A percentile compares a stretch with the other conserved stretches of the same genome.
Conservation (phyloP, 1,284 basidiomycete species). For the Baeospora myosura region DNA sequence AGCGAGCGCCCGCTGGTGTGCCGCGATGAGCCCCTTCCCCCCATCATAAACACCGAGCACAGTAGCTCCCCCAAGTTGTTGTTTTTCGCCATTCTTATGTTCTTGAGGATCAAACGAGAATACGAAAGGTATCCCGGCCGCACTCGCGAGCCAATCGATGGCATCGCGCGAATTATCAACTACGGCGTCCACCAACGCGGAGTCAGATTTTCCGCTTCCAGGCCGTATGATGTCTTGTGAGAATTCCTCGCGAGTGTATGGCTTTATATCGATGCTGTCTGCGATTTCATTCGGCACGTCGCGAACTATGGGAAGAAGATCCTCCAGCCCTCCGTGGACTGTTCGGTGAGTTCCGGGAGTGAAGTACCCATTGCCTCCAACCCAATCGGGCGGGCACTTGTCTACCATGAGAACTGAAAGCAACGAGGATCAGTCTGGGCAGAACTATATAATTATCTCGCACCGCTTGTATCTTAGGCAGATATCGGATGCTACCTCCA, state of each 20-base stretch:
- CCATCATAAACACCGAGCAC: constrained; percentile 52
- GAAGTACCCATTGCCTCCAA: constrained; percentile 65
- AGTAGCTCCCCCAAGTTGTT: constrained; percentile 66
- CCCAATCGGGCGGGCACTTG: constrained; percentile 57
- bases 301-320: constrained; percentile 48
- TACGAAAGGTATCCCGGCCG: constrained; percentile 46
- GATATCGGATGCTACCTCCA: constrained; percentile 6
- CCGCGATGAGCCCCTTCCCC: constrained; percentile 59
- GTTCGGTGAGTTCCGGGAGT: constrained; percentile 62
- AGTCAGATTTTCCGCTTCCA: constrained; percentile 40
- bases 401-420: constrained; percentile 49
- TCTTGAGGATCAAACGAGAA: constrained; percentile 61
- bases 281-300: constrained; percentile 38
- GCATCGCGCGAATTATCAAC: constrained; percentile 50
- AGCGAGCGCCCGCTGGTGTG: constrained; percentile 44
- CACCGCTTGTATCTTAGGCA: constrained; percentile 7
- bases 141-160: constrained; percentile 46
- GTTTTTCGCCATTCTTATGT: constrained; percentile 51
- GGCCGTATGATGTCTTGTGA: constrained; percentile 53
- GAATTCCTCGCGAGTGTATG: constrained; percentile 51
- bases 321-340: constrained; percentile 48
- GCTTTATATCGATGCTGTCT: constrained; percentile 45
- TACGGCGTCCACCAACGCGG: constrained; percentile 39
- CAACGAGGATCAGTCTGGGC: no score
- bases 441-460: no score